A percentile compares a stretch with the other conserved stretches of the same genome.
These are phyloP conservation scores for Fragaria nilgerrensis DNA, from an alignment of 306 rosid genomes.

Conservation along the genomic window DNA sequence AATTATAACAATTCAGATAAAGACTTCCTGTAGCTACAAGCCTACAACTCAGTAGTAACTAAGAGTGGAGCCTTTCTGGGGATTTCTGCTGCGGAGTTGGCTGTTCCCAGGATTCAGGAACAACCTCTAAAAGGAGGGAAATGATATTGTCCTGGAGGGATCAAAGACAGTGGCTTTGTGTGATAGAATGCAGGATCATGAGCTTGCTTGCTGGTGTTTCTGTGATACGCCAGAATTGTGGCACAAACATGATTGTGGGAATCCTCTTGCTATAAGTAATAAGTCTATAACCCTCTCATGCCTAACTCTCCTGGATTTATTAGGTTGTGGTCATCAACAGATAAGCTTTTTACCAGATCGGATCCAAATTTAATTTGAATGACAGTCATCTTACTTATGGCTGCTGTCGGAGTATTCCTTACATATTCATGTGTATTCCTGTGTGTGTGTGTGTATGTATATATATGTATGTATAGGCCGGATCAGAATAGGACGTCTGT, in stretches of 20 bases:
- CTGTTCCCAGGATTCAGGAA: background rate
- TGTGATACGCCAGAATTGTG: background rate
- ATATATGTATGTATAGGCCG: no score
- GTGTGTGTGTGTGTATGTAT: no score
- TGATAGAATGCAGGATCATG: background rate
- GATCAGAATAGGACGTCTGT: no score
- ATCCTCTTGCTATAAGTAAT: background rate
- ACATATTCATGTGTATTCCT: no score
- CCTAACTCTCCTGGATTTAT: background rate
- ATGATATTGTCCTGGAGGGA: background rate
- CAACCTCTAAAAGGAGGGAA: background rate
- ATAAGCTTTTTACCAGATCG: background rate
- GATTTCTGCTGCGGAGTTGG: background rate
- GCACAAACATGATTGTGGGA: background rate
- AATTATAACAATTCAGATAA: background rate
- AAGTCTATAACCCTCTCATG: background rate
- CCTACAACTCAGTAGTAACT: background rate
- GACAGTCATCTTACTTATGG: background rate
- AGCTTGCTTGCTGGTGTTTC: background rate
- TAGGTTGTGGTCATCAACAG: background rate
- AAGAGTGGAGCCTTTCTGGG: background rate
- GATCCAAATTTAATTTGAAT: no score
- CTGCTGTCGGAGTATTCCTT: background rate
- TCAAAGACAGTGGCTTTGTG: background rate
- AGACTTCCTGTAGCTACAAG: background rate